phyloP scores from a whole-genome alignment of 352 stramenopile genomes.

The Globisporangium recalcitrans region DNA sequence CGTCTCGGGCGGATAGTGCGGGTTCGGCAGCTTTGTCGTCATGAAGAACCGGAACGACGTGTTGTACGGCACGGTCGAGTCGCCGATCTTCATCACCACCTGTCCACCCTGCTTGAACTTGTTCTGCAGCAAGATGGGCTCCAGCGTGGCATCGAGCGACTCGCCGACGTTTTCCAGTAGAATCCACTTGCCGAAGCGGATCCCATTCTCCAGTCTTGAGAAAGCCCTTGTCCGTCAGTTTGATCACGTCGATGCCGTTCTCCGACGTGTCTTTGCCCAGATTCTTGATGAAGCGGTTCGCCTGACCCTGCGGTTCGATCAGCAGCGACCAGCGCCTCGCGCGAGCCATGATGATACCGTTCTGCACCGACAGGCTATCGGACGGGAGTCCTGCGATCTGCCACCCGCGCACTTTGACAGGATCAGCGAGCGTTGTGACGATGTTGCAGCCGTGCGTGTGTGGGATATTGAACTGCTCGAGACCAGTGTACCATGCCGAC shows the following conservation, averaged over 20 bases:
- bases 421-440: constrained; percentile 86
- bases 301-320: constrained; percentile 91
- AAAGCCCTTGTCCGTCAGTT: constrained; percentile 78
- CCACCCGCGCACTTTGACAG: constrained; percentile 88
- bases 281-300: constrained; percentile 93
- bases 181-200: constrained; percentile 91
- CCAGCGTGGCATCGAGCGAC: constrained; percentile 82
- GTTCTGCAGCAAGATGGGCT: constrained; percentile 88
- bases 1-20: constrained; percentile 90
- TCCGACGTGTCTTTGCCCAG: constrained; percentile 82
- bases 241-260: constrained; percentile 83
- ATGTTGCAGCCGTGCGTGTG: constrained; percentile 84
- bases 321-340: constrained; percentile 87
- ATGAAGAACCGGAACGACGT: constrained; percentile 89
- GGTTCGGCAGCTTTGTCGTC: constrained; percentile 91
- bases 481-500: constrained; percentile 72
- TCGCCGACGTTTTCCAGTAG: constrained; percentile 88
- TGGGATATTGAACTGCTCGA: constrained; percentile 67
- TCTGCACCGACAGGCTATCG: constrained; percentile 90
- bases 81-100: constrained; percentile 91
- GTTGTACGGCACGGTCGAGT: constrained; percentile 91
- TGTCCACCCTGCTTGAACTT: constrained; percentile 92
- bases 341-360: constrained; percentile 91
- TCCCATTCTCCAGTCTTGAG: constrained; percentile 89
- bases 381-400: constrained; percentile 89